A percentile compares a stretch with the other conserved stretches of the same genome.
Conservation (phyloP, 257 asterid genomes). For the Solanum raphanifolium region DNA sequence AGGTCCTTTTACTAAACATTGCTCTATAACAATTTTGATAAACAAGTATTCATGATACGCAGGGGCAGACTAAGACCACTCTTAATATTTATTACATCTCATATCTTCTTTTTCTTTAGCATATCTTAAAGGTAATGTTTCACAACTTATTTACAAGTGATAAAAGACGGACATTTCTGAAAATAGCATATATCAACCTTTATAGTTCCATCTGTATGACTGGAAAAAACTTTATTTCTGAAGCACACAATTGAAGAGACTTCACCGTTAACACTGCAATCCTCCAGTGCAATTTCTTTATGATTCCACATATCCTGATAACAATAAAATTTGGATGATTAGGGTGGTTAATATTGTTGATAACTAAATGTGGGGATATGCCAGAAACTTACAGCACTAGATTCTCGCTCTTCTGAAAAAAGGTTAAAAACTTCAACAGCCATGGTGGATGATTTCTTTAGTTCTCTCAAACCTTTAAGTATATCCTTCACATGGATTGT, state of each 20-base stretch:
- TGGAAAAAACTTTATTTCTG: constrained; percentile 50
- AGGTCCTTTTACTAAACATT: not conserved
- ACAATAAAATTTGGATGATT: not conserved
- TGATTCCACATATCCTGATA: constrained; percentile 74
- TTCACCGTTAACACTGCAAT: constrained; percentile 67
- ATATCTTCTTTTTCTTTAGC: not conserved
- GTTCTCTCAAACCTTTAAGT: constrained; percentile 62
- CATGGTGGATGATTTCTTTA: constrained; percentile 48
- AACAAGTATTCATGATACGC: not conserved
- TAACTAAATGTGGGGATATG: not conserved
- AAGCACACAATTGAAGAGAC: constrained; percentile 45
- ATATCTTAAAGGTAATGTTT: not conserved
- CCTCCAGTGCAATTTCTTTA: constrained; percentile 43
- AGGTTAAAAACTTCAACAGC: constrained; percentile 66
- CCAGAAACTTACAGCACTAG: constrained; percentile 46
- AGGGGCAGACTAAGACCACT: not conserved
- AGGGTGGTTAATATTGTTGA: not conserved
- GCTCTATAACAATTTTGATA: not conserved
- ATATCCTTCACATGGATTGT: constrained; percentile 54
- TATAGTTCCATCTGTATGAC: constrained; percentile 81
- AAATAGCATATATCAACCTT: constrained; percentile 25
- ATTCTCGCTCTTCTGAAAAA: constrained; percentile 62
- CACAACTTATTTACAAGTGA: not conserved
- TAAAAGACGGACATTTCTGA: not conserved
- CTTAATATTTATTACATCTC: not conserved